Evolutionary conservation across 306 rosid genomes (phyloP).

Genomic region (Trifolium subterraneum): DNA sequence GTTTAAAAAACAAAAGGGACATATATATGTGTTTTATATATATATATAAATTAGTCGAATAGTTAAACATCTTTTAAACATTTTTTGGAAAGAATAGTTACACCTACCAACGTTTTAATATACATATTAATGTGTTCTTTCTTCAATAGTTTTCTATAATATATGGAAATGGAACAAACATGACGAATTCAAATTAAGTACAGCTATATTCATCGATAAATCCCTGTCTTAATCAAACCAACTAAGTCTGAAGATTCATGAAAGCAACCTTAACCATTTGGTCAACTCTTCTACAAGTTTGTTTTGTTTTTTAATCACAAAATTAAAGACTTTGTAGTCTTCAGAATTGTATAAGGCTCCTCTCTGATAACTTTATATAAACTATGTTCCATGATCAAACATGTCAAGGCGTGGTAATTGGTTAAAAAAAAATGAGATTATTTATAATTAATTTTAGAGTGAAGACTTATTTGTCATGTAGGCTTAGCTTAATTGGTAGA

Average conservation of each 20-base stretch:
- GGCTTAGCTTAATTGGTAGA: no score
- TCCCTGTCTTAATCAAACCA: constrained; percentile 43
- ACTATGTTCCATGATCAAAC: background rate
- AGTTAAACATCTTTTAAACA: constrained; percentile 2
- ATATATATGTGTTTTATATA: no score
- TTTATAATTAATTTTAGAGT: no score
- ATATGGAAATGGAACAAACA: background rate
- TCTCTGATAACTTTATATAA: background rate
- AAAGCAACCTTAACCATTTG: constrained; percentile 33
- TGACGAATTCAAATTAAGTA: background rate
- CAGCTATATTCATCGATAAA: constrained; percentile 33
- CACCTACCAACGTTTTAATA: constrained; percentile 23
- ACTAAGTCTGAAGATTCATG: constrained; percentile 43
- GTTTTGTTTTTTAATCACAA: background rate
- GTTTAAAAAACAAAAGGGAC: no score
- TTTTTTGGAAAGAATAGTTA: background rate
- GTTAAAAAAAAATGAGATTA: no score
- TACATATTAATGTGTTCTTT: background rate
- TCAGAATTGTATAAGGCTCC: background rate
- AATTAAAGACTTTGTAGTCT: background rate
- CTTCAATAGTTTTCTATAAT: background rate
- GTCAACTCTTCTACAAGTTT: constrained; percentile 38
- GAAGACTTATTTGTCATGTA: no score
- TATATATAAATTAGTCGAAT: background rate
- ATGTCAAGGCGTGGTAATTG: background rate